Percentiles rank a stretch among this genome's conserved stretches.
phyloP scores from a whole-genome alignment of 2,329 filamentous ascomycete genomes.

The Arthrinium puccinioides region DNA sequence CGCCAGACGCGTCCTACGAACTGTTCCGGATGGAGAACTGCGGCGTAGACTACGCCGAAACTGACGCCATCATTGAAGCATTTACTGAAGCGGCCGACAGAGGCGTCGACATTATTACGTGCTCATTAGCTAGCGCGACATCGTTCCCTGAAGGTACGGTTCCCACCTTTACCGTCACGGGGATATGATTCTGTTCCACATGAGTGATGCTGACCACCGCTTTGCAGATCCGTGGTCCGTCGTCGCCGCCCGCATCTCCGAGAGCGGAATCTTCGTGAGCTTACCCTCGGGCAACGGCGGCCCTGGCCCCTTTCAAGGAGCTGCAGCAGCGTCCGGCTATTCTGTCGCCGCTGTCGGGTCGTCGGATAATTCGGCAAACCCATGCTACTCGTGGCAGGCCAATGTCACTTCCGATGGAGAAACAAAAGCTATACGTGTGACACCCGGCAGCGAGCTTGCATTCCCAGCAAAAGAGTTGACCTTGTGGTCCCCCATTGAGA shows the following conservation, averaged over 20 bases:
- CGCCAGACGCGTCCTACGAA: background rate
- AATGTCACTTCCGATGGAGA: background rate
- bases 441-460: background rate
- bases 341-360: background rate
- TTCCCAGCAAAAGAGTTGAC: background rate
- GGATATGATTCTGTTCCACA: too few relatives aligned
- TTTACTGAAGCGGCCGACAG: background rate
- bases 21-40: background rate
- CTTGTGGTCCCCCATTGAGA: background rate
- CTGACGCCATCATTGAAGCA: constrained; percentile 6
- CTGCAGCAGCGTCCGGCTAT: background rate
- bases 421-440: background rate
- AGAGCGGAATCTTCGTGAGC: background rate
- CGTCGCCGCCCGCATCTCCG: background rate
- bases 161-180: too few relatives aligned
- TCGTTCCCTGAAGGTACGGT: constrained; percentile 1
- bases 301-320: background rate
- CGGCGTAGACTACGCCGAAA: background rate
- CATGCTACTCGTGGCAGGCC: background rate
- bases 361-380: background rate
- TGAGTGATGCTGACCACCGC: too few relatives aligned
- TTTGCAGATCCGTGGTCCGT: constrained; percentile 1
- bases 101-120: background rate
- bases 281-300: background rate
- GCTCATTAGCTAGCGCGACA: background rate